Evolutionary conservation across 108 stramenopile species (phyloP), one percentile per base, ranked within the genome.

Genomic region (Skeletonema menzelii): DNA sequence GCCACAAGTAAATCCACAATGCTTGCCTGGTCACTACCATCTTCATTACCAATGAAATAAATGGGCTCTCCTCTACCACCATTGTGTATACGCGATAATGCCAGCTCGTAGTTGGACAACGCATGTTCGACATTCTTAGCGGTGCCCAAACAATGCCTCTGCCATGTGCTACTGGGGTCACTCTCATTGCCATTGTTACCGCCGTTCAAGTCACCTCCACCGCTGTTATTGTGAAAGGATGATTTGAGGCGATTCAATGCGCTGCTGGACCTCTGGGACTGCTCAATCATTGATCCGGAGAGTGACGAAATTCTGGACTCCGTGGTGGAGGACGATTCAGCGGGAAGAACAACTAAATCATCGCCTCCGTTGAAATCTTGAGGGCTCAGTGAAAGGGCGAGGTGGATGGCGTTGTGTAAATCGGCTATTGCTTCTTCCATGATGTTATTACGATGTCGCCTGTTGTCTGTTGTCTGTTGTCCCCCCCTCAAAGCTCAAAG

Each of bases 1-100:
- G 79, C 56, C 55, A 80, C 79, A 11, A 80, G 58, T 38, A 69
- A 56, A 31, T 73, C 66, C n/a, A 79, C 63, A 24, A 73, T 67
- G 27, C 40, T 27, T 12, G 42, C 4, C 3, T 34, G 11, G 19
- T 53, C 5, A 62, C 72, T 49, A 2, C n/a, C 53, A 11, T 42
- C 15, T 0, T 35, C 34, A 15, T 28, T 38, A 5, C 47, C 32
- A 62, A 30, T 55, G 40, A 24, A 22, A 28, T 26, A 57, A 59
- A 59, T 44, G 7, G 26, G 26, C 32, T 15, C 56, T 19, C 44
- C 59, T 26, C 31, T 59, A 32, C 14, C 56, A 26, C 38, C 70
- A 47, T 44, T 70, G 27, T 56, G 49, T 8, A 61, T 27, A 49
- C 60, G 24, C 22, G 53, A 76, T 19, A 68, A 28, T n/a, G 67